Percentiles rank a stretch among this genome's conserved stretches.
These are phyloP conservation scores for Hyphopichia khmerensis DNA, from an alignment of 1,139 yeast genomes.

Conservation along the genomic window DNA sequence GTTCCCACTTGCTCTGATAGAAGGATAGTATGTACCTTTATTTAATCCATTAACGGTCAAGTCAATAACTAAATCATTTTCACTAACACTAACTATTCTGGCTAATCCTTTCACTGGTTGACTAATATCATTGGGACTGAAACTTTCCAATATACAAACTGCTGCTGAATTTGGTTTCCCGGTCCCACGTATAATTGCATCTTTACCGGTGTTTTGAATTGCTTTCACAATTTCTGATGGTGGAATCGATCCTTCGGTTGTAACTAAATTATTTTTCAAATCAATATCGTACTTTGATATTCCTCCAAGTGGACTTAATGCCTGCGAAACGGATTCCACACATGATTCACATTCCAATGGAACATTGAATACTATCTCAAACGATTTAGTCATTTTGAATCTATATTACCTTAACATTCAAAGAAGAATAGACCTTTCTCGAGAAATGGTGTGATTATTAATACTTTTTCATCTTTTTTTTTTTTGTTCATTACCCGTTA, in stretches of 20 bases:
- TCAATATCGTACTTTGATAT: conserved; percentile 52
- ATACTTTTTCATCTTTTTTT: not conserved
- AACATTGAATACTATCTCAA: conserved; percentile 72
- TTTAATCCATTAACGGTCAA: conserved; percentile 72
- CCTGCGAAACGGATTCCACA: conserved; percentile 56
- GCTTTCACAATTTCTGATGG: conserved; percentile 69
- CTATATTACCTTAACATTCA: too few relatives aligned
- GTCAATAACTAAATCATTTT: conserved; percentile 59
- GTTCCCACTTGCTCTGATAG: conserved; percentile 71
- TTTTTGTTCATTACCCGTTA: conserved; percentile 1
- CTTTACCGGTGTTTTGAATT: conserved; percentile 73
- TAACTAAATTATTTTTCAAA: conserved; percentile 54
- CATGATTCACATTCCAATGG: conserved; percentile 75
- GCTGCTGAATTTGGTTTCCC: conserved; percentile 89
- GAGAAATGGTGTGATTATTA: conserved; percentile 1
- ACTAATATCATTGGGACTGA: conserved; percentile 43
- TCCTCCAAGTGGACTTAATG: conserved; percentile 48
- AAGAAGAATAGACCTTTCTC: not conserved
- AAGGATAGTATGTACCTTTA: conserved; percentile 66
- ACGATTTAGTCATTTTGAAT: conserved; percentile 40
- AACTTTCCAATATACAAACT: conserved; percentile 82
- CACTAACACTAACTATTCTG: conserved; percentile 72
- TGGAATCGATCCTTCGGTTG: conserved; percentile 62
- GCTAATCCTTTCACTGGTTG: conserved; percentile 85
- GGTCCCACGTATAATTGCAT: conserved; percentile 89